A percentile compares a stretch with the other conserved stretches of the same genome.
phyloP scores from a whole-genome alignment of 805 yeast genomes.

The Pachysolen tannophilus region DNA sequence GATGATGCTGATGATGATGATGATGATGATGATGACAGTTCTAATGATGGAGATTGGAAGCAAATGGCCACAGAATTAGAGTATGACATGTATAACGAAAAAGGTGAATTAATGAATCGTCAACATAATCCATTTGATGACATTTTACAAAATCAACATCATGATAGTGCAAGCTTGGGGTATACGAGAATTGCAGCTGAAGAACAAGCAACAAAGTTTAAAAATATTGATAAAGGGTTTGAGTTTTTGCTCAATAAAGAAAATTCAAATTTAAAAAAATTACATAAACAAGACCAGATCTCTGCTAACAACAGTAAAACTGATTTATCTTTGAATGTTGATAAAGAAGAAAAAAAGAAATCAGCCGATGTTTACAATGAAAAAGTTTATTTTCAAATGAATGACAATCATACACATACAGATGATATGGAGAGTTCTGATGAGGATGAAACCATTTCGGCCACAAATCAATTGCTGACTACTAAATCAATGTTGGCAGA shows the following conservation, averaged over 20 bases:
- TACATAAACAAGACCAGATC: slow-evolving; percentile 18
- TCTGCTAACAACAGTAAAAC: slow-evolving; percentile 8
- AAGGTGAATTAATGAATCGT: slow-evolving; percentile 52
- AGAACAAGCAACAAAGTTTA: slow-evolving; percentile 72
- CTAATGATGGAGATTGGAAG: slow-evolving; percentile 64
- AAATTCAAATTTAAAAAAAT: slow-evolving; percentile 21
- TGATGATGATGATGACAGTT: slow-evolving; percentile 26
- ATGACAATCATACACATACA: slow-evolving; percentile 17
- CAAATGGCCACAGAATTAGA: slow-evolving; percentile 79
- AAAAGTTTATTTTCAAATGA: slow-evolving; percentile 10
- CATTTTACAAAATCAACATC: slow-evolving; percentile 14
- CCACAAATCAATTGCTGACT: slow-evolving; percentile 62
- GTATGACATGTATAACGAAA: slow-evolving; percentile 71
- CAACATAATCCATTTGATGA: slow-evolving; percentile 16
- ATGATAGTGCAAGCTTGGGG: slow-evolving; percentile 49
- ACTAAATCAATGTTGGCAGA: slow-evolving; percentile 79
- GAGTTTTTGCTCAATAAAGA: slow-evolving; percentile 36
- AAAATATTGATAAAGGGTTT: slow-evolving; percentile 40
- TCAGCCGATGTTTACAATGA: slow-evolving; percentile 11
- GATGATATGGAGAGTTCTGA: slow-evolving; percentile 21
- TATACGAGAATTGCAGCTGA: slow-evolving; percentile 87
- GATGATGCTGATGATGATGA: slow-evolving; percentile 1
- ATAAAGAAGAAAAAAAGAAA: slow-evolving; percentile 7
- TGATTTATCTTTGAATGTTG: neutral
- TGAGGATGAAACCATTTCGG: slow-evolving; percentile 26